phyloP scores from a whole-genome alignment of 2,329 filamentous ascomycete species.

The Sporothrix sp. region DNA sequence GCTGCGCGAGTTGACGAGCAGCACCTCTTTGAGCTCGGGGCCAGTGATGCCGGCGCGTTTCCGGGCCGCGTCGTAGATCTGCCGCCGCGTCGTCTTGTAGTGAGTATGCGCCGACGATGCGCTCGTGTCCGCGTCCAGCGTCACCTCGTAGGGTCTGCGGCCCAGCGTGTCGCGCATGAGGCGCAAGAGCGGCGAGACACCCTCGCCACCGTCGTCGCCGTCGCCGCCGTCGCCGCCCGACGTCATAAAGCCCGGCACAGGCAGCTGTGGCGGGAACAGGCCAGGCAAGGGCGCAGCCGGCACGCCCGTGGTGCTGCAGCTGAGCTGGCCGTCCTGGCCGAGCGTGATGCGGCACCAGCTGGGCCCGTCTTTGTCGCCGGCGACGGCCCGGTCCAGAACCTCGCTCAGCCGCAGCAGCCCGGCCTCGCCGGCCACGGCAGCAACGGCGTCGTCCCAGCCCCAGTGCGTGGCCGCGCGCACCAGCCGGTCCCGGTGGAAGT shows the following conservation, averaged over 20 bases:
- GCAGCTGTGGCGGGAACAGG: slow-evolving; percentile 48
- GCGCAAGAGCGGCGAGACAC: not conserved
- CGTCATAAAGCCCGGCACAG: slow-evolving; percentile 31
- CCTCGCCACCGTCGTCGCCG: not conserved
- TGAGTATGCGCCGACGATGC: slow-evolving; percentile 57
- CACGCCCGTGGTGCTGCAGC: slow-evolving; percentile 30
- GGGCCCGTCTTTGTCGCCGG: slow-evolving; percentile 19
- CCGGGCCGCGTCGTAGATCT: slow-evolving; percentile 62
- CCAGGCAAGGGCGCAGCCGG: slow-evolving; percentile 36
- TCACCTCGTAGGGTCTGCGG: slow-evolving; percentile 30
- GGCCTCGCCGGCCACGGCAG: slow-evolving; percentile 33
- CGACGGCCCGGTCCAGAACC: slow-evolving; percentile 19
- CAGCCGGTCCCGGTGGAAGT: slow-evolving; percentile 69
- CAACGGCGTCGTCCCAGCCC: slow-evolving; percentile 40
- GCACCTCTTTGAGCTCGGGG: slow-evolving; percentile 55
- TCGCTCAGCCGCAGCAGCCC: slow-evolving; percentile 36
- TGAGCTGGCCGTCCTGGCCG: slow-evolving; percentile 36
- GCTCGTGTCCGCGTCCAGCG: slow-evolving; percentile 35
- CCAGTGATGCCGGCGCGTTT: slow-evolving; percentile 48
- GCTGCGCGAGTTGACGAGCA: slow-evolving; percentile 54
- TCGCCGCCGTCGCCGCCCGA: too few relatives aligned
- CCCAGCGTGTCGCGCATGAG: slow-evolving; percentile 19
- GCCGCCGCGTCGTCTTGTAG: slow-evolving; percentile 73
- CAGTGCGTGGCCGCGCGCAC: slow-evolving; percentile 52
- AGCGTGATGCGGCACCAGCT: slow-evolving; percentile 49